Base-by-base conservation (phyloP, 1,139 yeast species). In the Geotrichum reessii region DNA sequence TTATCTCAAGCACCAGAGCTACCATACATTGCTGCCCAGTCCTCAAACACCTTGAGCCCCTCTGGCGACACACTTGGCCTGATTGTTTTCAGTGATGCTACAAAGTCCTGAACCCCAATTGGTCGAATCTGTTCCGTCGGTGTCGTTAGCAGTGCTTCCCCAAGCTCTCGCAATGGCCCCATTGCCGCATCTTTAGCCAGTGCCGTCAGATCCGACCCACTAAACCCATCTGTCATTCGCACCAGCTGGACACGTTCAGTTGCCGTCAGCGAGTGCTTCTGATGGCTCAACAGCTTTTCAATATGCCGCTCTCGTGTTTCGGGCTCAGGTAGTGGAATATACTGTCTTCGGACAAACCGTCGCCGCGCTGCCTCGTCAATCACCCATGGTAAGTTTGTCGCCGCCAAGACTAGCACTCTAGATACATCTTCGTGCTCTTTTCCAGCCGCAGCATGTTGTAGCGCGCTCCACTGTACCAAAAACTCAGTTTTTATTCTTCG, bases 361-460 rank as follows among this genome's bases (percentile, higher is more conserved):
- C 99, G 81, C 67, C 99, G 78, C 0, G 99, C 99, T 2, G 99
- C 99, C 71, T 95, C 99, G 73, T 93, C 99, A 63, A 93, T 92
- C 2, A 91, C 87, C 99, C 99, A 93, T 0, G 99, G 99, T 64
- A 93, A 74, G 71, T 93, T 93, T 0, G 99, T 93, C 0, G 99
- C 99, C 0, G 98, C 99, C 47, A 93, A 76, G 3, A 93, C 96
- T 37, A 93, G 78, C 2, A 93, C 99, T 58, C 98, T 76, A 62
- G 84, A 84, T 40, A 82, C 80, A 64, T 83, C 86, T 49, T 81
- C 86, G 56, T 65, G 67, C 59, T 73, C 73, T 52, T 71, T 78
- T 1, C 95, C 95, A 0, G 96, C 96, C 0, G 97, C 97, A 0
- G 98, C 97, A 63, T 87, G 86, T 37, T 96, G 90, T 52, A 93